Base-by-base conservation (phyloP, 139 green algal genomes). In the Yamagishiella unicocca region DNA sequence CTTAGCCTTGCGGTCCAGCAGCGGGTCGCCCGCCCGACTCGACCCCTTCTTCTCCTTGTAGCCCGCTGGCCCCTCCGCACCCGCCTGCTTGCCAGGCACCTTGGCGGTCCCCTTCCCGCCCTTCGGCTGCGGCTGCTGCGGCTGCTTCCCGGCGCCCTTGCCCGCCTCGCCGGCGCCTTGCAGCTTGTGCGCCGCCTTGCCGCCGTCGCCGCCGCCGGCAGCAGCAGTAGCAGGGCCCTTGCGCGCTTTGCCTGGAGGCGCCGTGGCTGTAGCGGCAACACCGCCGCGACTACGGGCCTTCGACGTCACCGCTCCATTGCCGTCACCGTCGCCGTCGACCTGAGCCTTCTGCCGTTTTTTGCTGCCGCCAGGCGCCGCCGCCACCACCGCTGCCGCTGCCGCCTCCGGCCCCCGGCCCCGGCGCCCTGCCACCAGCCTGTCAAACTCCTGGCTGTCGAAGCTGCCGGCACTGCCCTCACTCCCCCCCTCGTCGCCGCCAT, bases 31-130 rank as follows among this genome's bases (percentile, higher is more conserved):
- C 72, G 87, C 87, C 42, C 82, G 83, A 10, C 12, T 19, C 40
- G 17, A 25, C 3, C 27, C 43, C 33, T 90, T 74, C 83, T 84
- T 75, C 75, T 79, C 7, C 72, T 83, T 75, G 84, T 90, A 91
- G 43, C 68, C 50, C 21, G 79, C 74, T 50, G 82, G 37, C 46
- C 70, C 50, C 43, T 72, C 38, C 71, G 77, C 72, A 54, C 67
- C 55, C 58, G 40, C 50, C 55, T 43, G 58, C 42, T 87, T 68
- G 61, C 61, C 9, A n/a, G 40, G n/a, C 43, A 5, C 7, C 27
- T 81, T 64, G 43, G 22, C 29, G 27, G 8, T 42, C 73, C 42
- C 31, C 31, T 8, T 33, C 21, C 45, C 72, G 1, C 43, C 72
- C 25, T 19, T 35, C 70, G 70, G 25, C 70, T 40, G 54, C 14